phyloP scores from a whole-genome alignment of 2,329 filamentous ascomycete species.

The Ophioceras dolichostomum region DNA sequence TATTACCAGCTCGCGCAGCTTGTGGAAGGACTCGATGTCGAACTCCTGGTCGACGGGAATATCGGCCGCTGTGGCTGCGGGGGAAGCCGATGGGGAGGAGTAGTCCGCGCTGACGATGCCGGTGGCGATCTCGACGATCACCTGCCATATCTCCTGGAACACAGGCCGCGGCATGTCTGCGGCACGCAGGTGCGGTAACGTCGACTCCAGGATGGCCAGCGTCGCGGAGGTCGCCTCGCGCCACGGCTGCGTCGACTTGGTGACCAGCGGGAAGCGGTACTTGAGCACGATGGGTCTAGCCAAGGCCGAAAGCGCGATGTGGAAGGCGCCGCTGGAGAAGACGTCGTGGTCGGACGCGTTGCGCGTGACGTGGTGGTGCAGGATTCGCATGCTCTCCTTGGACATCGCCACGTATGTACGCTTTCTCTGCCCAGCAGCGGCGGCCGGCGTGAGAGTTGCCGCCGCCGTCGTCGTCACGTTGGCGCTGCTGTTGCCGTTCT shows the following conservation, averaged over 20 bases:
- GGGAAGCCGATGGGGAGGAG: too few relatives aligned
- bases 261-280: conserved; percentile 63
- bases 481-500: conserved; percentile 12
- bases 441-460: conserved; percentile 19
- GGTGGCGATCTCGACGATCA: conserved; percentile 50
- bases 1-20: conserved; percentile 60
- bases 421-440: too few relatives aligned
- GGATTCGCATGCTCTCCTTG: conserved; percentile 63
- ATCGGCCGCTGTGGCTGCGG: conserved; percentile 29
- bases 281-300: conserved; percentile 63
- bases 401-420: conserved; percentile 86
- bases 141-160: conserved; percentile 54
- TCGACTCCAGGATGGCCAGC: conserved; percentile 54
- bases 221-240: conserved; percentile 62
- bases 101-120: conserved; percentile 60
- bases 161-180: conserved; percentile 30
- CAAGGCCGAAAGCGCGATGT: conserved; percentile 53
- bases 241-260: conserved; percentile 66
- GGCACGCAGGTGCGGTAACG: conserved; percentile 47
- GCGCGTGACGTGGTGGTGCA: conserved; percentile 46
- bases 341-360: conserved; percentile 54
- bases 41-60: conserved; percentile 63
- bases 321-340: conserved; percentile 55
- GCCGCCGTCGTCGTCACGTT: too few relatives aligned
- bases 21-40: conserved; percentile 63